Percentiles rank a stretch among this genome's conserved stretches.
phyloP scores from a whole-genome alignment of 257 asterid species.

The Solanum pimpinellifolium region DNA sequence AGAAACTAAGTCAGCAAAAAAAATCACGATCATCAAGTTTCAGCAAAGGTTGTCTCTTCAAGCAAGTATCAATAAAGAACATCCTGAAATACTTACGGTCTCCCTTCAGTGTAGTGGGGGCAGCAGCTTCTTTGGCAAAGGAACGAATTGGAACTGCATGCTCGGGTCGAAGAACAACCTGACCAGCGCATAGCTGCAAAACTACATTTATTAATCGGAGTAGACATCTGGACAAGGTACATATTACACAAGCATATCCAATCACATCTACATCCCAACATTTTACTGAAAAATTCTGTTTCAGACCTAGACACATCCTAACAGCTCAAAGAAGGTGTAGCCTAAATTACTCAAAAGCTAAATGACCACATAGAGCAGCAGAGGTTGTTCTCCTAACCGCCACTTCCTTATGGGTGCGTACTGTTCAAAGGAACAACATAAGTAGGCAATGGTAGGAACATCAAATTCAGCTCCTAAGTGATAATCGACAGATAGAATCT shows the following conservation, averaged over 20 bases:
- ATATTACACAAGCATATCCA: background rate
- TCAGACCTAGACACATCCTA: background rate
- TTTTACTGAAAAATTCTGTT: background rate
- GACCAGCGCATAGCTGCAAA: slow-evolving; percentile 35
- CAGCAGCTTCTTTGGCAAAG: slow-evolving; percentile 65
- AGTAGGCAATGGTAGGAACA: background rate
- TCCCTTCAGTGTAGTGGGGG: slow-evolving; percentile 58
- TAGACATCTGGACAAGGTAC: background rate
- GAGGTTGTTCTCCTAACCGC: background rate
- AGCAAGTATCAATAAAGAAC: background rate
- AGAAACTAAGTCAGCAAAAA: background rate
- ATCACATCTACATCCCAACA: background rate
- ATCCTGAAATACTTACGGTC: slow-evolving; percentile 55
- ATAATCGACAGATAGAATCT: background rate
- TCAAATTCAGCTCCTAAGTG: background rate
- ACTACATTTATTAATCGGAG: background rate
- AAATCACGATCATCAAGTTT: background rate
- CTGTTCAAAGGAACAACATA: background rate
- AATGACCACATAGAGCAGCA: background rate
- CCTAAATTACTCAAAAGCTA: background rate
- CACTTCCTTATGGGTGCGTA: background rate
- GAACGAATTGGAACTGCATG: slow-evolving; percentile 51
- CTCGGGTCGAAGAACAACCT: slow-evolving; percentile 41
- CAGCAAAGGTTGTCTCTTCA: background rate
- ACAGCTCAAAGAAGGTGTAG: background rate